These are phyloP conservation scores for Sisymbrium irio DNA, from an alignment of 345 rosid species.

Conservation along the genomic window DNA sequence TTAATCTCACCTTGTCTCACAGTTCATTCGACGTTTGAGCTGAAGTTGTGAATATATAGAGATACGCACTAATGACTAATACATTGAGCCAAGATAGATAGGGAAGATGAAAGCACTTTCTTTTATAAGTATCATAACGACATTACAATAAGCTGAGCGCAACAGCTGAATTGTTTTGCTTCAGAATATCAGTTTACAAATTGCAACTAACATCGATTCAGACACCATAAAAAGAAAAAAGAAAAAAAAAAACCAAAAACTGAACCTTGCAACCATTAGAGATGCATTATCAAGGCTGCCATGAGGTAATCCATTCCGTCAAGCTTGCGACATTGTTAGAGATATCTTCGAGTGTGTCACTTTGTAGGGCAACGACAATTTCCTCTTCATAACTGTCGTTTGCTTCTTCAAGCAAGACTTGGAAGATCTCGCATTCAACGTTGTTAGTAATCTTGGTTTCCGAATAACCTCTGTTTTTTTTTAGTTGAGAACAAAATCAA, in stretches of 20 bases:
- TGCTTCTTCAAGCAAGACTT: conserved; percentile 81
- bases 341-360: conserved; percentile 69
- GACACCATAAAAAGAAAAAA: background rate
- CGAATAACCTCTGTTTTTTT: conserved; percentile 57
- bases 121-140: background rate
- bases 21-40: background rate
- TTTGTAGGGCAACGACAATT: conserved; percentile 57
- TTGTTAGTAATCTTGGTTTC: conserved; percentile 75
- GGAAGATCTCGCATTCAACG: conserved; percentile 78
- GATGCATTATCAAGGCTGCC: conserved; percentile 40
- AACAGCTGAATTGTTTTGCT: background rate
- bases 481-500: background rate
- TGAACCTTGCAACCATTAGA: background rate
- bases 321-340: conserved; percentile 49
- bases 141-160: conserved; percentile 15
- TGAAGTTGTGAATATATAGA: background rate
- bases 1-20: background rate
- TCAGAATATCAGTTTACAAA: conserved; percentile 5
- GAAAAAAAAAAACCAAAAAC: background rate
- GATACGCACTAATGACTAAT: background rate
- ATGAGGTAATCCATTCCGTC: conserved; percentile 58
- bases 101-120: background rate
- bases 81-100: background rate
- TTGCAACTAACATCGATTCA: background rate
- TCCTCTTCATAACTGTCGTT: conserved; percentile 63